Evolutionary conservation across 2,329 filamentous ascomycete genomes (phyloP).

Genomic region (Penicillium aurantiogriseum): DNA sequence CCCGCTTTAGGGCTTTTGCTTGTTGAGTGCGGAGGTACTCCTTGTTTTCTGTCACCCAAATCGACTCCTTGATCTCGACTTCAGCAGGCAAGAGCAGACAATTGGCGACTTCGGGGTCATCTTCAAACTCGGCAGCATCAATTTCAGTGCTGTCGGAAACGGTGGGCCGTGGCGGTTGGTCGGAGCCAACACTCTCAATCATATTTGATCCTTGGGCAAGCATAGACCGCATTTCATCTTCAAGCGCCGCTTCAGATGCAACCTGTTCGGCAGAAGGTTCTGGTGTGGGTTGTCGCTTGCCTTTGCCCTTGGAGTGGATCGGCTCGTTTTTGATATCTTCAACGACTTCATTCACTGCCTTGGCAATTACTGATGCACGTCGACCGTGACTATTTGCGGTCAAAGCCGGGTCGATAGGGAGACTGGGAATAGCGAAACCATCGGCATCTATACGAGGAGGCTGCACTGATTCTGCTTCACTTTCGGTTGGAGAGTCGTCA

Average conservation of each 20-base stretch:
- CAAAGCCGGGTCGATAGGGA: conserved; percentile 48
- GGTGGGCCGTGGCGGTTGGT: conserved; percentile 37
- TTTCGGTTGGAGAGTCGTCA: conserved; percentile 38
- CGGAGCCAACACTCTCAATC: conserved; percentile 27
- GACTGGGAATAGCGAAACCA: conserved; percentile 64
- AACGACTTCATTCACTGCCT: conserved; percentile 22
- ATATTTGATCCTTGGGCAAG: conserved; percentile 48
- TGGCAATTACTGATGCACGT: conserved; percentile 17
- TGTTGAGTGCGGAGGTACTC: conserved; percentile 88
- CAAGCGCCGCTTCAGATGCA: conserved; percentile 60
- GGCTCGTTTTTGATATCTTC: conserved; percentile 23
- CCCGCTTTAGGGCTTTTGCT: conserved; percentile 73
- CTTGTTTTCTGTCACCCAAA: conserved; percentile 94
- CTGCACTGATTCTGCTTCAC: conserved; percentile 23
- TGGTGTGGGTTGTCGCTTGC: conserved; percentile 40
- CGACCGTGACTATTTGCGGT: conserved; percentile 24
- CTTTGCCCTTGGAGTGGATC: conserved; percentile 26
- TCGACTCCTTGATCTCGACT: conserved; percentile 77
- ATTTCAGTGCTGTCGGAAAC: conserved; percentile 60
- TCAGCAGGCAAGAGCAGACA: conserved; percentile 74
- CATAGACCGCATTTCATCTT: conserved; percentile 68
- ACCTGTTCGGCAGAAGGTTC: conserved; percentile 59
- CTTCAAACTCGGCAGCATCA: conserved; percentile 77
- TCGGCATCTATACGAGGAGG: conserved; percentile 59
- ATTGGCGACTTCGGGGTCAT: conserved; percentile 82